Conservation (phyloP, 2,329 filamentous ascomycete species). For the Aureobasidium sp. region DNA sequence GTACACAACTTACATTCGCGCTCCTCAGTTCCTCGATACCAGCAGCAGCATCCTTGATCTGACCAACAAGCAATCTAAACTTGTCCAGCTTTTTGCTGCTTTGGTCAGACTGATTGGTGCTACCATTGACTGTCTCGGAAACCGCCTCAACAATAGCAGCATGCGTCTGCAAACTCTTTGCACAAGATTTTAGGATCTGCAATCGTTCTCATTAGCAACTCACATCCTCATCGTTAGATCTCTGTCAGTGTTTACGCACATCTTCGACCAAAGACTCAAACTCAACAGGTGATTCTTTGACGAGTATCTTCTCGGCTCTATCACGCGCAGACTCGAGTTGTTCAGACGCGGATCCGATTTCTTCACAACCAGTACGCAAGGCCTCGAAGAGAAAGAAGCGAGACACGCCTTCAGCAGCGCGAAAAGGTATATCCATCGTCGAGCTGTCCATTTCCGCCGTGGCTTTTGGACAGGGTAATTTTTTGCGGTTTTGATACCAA, state of each 20-base stretch:
- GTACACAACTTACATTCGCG: neutral
- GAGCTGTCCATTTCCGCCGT: neutral
- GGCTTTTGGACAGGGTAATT: neutral
- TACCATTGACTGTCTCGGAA: neutral
- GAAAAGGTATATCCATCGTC: neutral
- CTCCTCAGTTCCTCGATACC: neutral
- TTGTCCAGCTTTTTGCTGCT: neutral
- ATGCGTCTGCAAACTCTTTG: slow-evolving; percentile 2
- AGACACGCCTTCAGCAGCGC: slow-evolving; percentile 4
- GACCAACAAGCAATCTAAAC: neutral
- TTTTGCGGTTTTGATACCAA: neutral
- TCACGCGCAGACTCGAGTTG: slow-evolving; percentile 4
- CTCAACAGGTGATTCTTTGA: neutral
- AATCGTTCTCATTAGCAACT: neutral
- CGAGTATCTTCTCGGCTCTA: neutral
- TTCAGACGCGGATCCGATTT: neutral
- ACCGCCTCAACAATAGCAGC: slow-evolving; percentile 3
- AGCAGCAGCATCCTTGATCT: slow-evolving; percentile 3
- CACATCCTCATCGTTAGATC: neutral
- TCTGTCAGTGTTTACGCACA: neutral
- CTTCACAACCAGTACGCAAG: neutral
- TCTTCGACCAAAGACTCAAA: neutral
- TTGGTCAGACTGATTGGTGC: neutral
- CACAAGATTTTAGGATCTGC: neutral
- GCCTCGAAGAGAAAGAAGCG: slow-evolving; percentile 11